These are phyloP conservation scores for Talaromyces stipitatus DNA, from an alignment of 495 filamentous ascomycete genomes.

Conservation along the genomic window DNA sequence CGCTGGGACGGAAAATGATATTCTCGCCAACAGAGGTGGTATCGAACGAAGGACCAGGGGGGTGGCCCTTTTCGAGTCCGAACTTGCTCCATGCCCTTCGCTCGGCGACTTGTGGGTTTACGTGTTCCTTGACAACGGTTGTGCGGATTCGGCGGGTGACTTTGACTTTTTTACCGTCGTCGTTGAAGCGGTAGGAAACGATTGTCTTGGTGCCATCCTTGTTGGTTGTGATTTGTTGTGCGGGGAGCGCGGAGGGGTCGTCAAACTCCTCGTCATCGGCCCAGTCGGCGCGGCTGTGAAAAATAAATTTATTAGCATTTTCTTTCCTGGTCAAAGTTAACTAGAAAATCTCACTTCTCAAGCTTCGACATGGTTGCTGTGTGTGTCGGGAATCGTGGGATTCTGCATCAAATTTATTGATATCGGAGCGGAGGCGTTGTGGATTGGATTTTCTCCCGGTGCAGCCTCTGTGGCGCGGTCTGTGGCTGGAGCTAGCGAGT, in stretches of 20 bases:
- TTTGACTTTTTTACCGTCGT: constrained; percentile 91
- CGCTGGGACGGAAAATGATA: constrained; percentile 84
- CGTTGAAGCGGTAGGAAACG: constrained; percentile 83
- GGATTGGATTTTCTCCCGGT: constrained; percentile 30
- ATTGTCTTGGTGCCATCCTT: constrained; percentile 97
- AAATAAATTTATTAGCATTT: constrained; percentile 14
- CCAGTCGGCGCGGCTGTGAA: constrained; percentile 72
- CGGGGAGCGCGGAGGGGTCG: constrained; percentile 68
- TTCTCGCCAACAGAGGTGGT: constrained; percentile 95
- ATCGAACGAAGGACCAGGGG: constrained; percentile 61
- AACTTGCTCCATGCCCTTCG: constrained; percentile 90
- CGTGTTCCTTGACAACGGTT: constrained; percentile 78
- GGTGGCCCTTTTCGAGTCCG: constrained; percentile 70
- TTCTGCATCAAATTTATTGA: constrained; percentile 34
- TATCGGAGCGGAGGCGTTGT: constrained; percentile 41
- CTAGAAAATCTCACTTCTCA: constrained; percentile 30
- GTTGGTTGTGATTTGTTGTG: constrained; percentile 81
- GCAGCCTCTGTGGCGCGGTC: constrained; percentile 1
- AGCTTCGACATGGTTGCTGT: constrained; percentile 39
- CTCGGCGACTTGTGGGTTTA: constrained; percentile 94
- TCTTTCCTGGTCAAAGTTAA: background rate
- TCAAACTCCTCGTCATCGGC: constrained; percentile 96
- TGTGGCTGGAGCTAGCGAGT: constrained; percentile 8
- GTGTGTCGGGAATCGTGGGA: constrained; percentile 17
- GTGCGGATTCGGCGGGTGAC: constrained; percentile 89